Evolutionary conservation across 208 protist species (phyloP).

Genomic region (Acanthamoeba royreba): DNA sequence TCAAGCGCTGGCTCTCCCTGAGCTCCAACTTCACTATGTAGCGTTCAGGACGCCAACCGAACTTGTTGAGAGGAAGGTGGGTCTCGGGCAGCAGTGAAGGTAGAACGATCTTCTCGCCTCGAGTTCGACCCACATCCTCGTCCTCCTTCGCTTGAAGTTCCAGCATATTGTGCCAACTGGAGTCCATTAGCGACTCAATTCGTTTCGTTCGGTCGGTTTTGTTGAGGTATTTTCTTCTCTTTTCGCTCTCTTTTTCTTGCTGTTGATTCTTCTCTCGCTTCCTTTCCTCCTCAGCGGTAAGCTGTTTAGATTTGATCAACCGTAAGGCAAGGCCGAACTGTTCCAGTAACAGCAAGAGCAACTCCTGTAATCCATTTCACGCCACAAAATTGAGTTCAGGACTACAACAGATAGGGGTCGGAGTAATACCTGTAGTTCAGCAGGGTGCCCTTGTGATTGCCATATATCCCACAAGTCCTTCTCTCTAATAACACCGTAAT

Average conservation of each 20-base stretch:
- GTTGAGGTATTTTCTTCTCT: neutral
- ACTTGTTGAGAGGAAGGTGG: neutral
- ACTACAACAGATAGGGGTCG: too few relatives aligned
- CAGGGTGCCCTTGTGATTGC: neutral
- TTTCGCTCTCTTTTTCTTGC: neutral
- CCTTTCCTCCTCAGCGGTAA: neutral
- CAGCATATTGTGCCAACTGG: constrained; percentile 9
- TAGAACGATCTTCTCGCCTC: constrained; percentile 16
- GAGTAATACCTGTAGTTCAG: neutral
- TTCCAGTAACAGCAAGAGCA: constrained; percentile 10
- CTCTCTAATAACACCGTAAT: neutral
- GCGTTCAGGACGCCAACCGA: constrained; percentile 24
- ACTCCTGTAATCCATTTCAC: neutral
- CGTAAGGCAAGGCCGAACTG: constrained; percentile 30
- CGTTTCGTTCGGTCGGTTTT: neutral
- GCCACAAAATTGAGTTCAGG: too few relatives aligned
- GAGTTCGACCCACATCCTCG: neutral
- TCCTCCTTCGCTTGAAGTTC: neutral
- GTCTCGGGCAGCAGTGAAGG: neutral
- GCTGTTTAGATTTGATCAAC: neutral
- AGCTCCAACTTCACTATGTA: constrained; percentile 8
- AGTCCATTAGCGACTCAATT: neutral
- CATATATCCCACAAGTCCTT: constrained; percentile 8
- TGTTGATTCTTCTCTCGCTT: neutral
- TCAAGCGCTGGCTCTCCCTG: neutral